A percentile compares a stretch with the other conserved stretches of the same genome.
Evolutionary conservation across 306 rosid genomes (phyloP).

Genomic region (Cajanus cajan): DNA sequence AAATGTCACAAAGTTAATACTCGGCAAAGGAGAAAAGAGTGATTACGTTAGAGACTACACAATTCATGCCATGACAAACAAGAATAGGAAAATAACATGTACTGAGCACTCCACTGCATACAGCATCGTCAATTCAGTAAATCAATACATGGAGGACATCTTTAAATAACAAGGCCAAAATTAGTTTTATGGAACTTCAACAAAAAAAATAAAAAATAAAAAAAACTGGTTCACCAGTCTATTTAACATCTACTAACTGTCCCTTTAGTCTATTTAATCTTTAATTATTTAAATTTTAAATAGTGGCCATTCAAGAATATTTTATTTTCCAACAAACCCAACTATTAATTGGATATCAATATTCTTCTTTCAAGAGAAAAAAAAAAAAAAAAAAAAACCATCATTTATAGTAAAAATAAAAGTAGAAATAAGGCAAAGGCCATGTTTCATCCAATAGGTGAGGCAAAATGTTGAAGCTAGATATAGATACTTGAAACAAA

Average conservation of each 20-base stretch:
- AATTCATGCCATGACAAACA: neutral
- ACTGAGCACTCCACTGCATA: constrained; percentile 11
- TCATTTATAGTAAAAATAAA: constrained; percentile 8
- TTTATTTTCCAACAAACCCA: neutral
- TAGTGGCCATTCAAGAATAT: constrained; percentile 8
- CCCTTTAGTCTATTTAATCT: neutral
- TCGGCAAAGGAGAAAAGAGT: neutral
- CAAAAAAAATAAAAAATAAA: neutral
- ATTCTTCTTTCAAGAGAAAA: constrained; percentile 14
- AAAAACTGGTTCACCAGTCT: neutral
- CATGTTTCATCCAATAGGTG: neutral
- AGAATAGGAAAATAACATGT: neutral
- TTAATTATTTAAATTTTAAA: constrained; percentile 3
- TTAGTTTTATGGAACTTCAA: neutral
- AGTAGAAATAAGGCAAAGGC: neutral
- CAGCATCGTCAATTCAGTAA: constrained; percentile 2
- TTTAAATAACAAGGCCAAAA: constrained; percentile 13
- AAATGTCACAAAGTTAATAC: neutral
- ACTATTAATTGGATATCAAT: neutral
- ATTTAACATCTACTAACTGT: neutral
- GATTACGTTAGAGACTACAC: neutral
- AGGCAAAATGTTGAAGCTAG: constrained; percentile 7
- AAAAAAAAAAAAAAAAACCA: neutral
- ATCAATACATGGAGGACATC: neutral
- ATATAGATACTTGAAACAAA: constrained; percentile 10